A percentile compares a stretch with the other conserved stretches of the same genome.
Conservation (phyloP, 2,329 filamentous ascomycete species). For the Phaeosphaeria sp. region DNA sequence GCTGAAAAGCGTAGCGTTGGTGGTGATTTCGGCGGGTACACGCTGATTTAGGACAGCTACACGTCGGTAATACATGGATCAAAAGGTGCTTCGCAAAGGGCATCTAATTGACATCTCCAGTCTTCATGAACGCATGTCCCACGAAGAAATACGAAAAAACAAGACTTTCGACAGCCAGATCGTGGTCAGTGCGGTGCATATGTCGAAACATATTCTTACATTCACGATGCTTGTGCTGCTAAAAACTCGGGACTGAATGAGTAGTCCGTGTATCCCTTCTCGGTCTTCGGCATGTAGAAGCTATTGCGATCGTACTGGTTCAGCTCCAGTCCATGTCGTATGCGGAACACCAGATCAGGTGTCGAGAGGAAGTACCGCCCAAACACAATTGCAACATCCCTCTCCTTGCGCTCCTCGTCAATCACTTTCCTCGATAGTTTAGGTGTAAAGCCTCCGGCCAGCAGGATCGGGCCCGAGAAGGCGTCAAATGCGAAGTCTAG, state of each 20-base stretch:
- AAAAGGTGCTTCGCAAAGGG: no score
- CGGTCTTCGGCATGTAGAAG: background rate
- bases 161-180: no score
- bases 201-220: no score
- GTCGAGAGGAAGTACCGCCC: background rate
- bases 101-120: no score
- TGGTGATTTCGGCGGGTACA: no score
- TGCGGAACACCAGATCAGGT: background rate
- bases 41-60: no score
- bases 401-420: background rate
- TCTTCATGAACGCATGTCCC: no score
- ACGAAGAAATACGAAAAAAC: no score
- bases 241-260: background rate
- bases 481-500: slow-evolving; percentile 33
- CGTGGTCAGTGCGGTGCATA: no score
- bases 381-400: background rate
- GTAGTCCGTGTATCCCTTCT: background rate
- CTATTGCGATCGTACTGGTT: background rate
- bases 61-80: no score
- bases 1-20: no score
- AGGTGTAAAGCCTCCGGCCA: slow-evolving; percentile 1
- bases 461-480: slow-evolving; percentile 31
- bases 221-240: background rate
- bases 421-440: background rate
- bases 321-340: background rate